phyloP scores from a whole-genome alignment of 257 asterid species.

The Gentiana straminea region DNA sequence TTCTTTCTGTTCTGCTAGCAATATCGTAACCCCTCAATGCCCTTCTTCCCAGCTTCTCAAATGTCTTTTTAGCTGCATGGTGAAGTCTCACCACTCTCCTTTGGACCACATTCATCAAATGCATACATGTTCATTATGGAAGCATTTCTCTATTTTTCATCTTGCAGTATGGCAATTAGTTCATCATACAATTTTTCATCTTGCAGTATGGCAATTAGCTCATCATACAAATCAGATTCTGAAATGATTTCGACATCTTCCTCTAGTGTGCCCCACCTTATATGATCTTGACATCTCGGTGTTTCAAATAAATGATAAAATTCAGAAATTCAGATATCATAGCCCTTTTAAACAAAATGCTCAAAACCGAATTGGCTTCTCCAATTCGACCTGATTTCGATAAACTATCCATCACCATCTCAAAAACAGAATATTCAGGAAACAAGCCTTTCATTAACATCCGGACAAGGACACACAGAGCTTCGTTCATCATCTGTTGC shows the following conservation, averaged over 20 bases:
- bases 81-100: background rate
- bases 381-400: slow-evolving; percentile 12
- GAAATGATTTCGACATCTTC: slow-evolving; percentile 4
- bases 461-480: slow-evolving; percentile 7
- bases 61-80: no score
- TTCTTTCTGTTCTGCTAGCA: slow-evolving; percentile 5
- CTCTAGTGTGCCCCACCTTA: slow-evolving; percentile 2
- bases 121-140: background rate
- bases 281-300: slow-evolving; percentile 3
- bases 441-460: slow-evolving; percentile 23
- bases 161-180: slow-evolving; percentile 9
- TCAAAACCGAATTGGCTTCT: slow-evolving; percentile 15
- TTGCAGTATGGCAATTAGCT: slow-evolving; percentile 9
- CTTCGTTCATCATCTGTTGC: slow-evolving; percentile 18
- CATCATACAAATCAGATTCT: slow-evolving; percentile 15
- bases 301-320: slow-evolving; percentile 9
- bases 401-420: slow-evolving; percentile 16
- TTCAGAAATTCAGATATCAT: slow-evolving; percentile 6
- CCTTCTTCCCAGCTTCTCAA: no score
- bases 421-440: slow-evolving; percentile 9
- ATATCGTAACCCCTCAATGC: no score
- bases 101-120: background rate
- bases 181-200: slow-evolving; percentile 15
- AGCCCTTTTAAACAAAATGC: slow-evolving; percentile 23
- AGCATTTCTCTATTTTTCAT: slow-evolving; percentile 2